phyloP scores from a whole-genome alignment of 2,329 filamentous ascomycete species.

The Epicoccum sorghinum region DNA sequence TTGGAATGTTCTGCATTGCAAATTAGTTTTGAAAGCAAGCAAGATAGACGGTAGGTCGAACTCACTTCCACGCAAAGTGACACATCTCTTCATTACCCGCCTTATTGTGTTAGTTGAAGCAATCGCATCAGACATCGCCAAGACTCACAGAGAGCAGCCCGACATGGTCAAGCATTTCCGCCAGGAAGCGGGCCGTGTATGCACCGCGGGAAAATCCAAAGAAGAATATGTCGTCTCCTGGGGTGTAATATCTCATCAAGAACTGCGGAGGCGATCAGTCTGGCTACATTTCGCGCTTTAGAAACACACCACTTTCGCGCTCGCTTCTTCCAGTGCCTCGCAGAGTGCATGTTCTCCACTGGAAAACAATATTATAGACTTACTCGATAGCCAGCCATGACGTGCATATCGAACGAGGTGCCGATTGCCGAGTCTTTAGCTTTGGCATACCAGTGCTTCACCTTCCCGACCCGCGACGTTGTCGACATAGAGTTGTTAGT shows the following conservation, averaged over 20 bases:
- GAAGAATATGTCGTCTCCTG: conserved; percentile 56
- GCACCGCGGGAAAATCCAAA: conserved; percentile 58
- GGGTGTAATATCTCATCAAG: conserved; percentile 56
- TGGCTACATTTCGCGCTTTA: not conserved
- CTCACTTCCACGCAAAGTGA: conserved; percentile 76
- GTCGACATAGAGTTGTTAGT: conserved; percentile 58
- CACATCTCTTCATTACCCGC: conserved; percentile 88
- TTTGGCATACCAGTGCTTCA: conserved; percentile 72
- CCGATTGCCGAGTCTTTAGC: conserved; percentile 77
- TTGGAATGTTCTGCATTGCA: conserved; percentile 61
- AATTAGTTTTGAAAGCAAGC: not conserved
- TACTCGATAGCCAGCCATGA: conserved; percentile 82
- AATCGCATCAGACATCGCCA: not conserved
- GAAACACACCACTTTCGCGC: too few relatives aligned
- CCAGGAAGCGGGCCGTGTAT: conserved; percentile 61
- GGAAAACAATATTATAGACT: conserved; percentile 43
- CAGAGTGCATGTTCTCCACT: not conserved
- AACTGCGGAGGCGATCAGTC: conserved; percentile 40
- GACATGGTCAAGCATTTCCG: conserved; percentile 84
- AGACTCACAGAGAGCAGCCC: conserved; percentile 67
- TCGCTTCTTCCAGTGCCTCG: not conserved
- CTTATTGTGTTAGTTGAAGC: conserved; percentile 11
- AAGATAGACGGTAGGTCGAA: not conserved
- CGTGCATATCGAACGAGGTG: conserved; percentile 80
- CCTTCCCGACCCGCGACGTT: conserved; percentile 58